phyloP scores from a whole-genome alignment of 2,329 filamentous ascomycete species.

The Orbilia oligospora region DNA sequence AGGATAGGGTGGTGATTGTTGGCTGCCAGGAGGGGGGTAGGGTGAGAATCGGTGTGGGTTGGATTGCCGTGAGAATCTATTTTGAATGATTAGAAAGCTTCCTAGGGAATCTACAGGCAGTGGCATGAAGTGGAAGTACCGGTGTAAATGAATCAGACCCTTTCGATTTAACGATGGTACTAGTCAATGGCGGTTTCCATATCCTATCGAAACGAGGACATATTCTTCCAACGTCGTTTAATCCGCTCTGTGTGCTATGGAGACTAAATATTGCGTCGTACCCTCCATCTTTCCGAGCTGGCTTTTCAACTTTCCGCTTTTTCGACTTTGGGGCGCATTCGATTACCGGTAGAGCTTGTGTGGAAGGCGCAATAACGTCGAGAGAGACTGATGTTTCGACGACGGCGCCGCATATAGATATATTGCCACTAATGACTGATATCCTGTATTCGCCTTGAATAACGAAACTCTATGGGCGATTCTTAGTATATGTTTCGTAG shows the following conservation, averaged over 20 bases:
- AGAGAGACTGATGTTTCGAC: constrained; percentile 70
- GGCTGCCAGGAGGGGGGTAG: constrained; percentile 54
- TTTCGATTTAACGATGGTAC: constrained; percentile 62
- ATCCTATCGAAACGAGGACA: constrained; percentile 78
- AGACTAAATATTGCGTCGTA: constrained; percentile 72
- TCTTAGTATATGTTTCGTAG: neutral
- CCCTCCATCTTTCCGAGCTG: constrained; percentile 63
- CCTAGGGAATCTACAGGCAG: neutral
- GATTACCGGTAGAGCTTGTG: constrained; percentile 79
- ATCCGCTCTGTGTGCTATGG: constrained; percentile 69
- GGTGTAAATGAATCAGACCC: constrained; percentile 64
- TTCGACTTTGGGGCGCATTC: constrained; percentile 67
- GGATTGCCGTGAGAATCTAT: constrained; percentile 20
- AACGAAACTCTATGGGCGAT: constrained; percentile 71
- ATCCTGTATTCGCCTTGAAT: constrained; percentile 79
- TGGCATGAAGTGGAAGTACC: constrained; percentile 64
- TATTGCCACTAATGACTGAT: constrained; percentile 74
- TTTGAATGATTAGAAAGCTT: constrained; percentile 66
- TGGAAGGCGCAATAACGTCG: constrained; percentile 77
- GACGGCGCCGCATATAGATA: constrained; percentile 77
- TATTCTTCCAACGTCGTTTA: constrained; percentile 73
- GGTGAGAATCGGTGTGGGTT: constrained; percentile 67
- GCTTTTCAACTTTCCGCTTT: constrained; percentile 38
- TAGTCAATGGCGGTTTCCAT: constrained; percentile 72
- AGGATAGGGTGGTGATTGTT: constrained; percentile 39